Conservation (phyloP, 257 asterid genomes). For the Fraxinus excelsior region DNA sequence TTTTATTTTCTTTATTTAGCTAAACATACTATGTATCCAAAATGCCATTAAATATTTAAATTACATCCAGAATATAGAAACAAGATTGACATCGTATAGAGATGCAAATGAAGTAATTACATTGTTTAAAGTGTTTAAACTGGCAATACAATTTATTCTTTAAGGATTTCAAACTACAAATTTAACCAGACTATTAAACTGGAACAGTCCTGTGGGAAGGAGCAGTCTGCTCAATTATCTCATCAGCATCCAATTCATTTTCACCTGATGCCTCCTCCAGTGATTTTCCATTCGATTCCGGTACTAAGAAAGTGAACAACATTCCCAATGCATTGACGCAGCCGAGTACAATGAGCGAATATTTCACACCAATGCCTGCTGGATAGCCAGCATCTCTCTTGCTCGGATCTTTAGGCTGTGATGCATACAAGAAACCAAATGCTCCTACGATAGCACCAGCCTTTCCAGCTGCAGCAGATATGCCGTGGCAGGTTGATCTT, state of each 20-base stretch:
- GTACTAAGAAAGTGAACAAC: constrained; percentile 43
- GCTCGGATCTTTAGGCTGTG: constrained; percentile 24
- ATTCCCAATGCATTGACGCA: constrained; percentile 34
- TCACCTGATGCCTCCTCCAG: constrained; percentile 41
- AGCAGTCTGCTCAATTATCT: constrained; percentile 6
- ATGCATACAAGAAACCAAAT: constrained; percentile 46
- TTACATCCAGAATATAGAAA: neutral
- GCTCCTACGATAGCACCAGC: constrained; percentile 50
- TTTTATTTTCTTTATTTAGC: neutral
- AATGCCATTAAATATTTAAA: neutral
- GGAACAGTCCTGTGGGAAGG: constrained; percentile 10
- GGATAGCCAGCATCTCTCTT: constrained; percentile 44
- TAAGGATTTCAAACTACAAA: neutral
- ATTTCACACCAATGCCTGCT: constrained; percentile 44
- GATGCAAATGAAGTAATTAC: too few relatives aligned
- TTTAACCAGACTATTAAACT: constrained; percentile 14
- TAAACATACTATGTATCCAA: neutral
- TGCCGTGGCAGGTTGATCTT: too few relatives aligned
- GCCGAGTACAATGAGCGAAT: constrained; percentile 37
- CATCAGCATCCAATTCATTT: constrained; percentile 24
- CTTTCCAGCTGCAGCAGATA: too few relatives aligned
- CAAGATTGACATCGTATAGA: neutral
- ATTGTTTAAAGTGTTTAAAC: neutral
- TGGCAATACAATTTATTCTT: neutral
- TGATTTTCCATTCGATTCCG: constrained; percentile 48